phyloP scores from a whole-genome alignment of 1,139 yeast genomes.

The Zygosaccharomyces sapae region DNA sequence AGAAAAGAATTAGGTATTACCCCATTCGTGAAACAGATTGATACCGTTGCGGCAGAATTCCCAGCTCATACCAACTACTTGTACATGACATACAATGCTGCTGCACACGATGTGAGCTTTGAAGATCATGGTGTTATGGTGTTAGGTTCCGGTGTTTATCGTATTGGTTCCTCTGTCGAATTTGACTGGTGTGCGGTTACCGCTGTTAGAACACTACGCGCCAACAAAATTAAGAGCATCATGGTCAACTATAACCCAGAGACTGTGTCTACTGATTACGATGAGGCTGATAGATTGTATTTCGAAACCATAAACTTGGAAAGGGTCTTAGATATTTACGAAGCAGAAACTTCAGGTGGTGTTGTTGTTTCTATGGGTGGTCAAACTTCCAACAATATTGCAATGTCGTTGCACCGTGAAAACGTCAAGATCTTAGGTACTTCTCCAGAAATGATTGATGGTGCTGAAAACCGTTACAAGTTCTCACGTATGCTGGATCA shows the following conservation, averaged over 20 bases:
- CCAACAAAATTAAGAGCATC: constrained; percentile 81
- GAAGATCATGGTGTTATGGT: constrained; percentile 88
- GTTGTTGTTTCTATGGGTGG: constrained; percentile 99
- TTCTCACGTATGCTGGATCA: constrained; percentile 96
- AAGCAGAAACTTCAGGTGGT: constrained; percentile 85
- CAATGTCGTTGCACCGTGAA: constrained; percentile 87
- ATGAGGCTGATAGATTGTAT: constrained; percentile 95
- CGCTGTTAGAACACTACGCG: constrained; percentile 91
- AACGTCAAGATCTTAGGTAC: constrained; percentile 95
- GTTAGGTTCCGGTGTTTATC: constrained; percentile 88
- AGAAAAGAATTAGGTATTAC: constrained; percentile 84
- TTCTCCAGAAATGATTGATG: constrained; percentile 96
- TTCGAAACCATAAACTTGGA: constrained; percentile 94
- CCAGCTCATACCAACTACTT: constrained; percentile 95
- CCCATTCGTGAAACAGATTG: constrained; percentile 96
- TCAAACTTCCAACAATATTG: constrained; percentile 96
- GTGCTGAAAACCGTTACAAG: constrained; percentile 97
- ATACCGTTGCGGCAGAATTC: constrained; percentile 98
- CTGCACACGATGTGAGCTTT: constrained; percentile 77
- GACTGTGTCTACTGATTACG: constrained; percentile 96
- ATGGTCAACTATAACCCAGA: constrained; percentile 99
- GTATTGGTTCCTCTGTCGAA: constrained; percentile 95
- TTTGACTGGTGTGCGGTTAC: constrained; percentile 96
- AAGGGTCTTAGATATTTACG: constrained; percentile 93
- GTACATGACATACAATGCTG: constrained; percentile 94